Base-by-base conservation (phyloP, 2,329 filamentous ascomycete genomes). In the Paecilomyces niveus region DNA sequence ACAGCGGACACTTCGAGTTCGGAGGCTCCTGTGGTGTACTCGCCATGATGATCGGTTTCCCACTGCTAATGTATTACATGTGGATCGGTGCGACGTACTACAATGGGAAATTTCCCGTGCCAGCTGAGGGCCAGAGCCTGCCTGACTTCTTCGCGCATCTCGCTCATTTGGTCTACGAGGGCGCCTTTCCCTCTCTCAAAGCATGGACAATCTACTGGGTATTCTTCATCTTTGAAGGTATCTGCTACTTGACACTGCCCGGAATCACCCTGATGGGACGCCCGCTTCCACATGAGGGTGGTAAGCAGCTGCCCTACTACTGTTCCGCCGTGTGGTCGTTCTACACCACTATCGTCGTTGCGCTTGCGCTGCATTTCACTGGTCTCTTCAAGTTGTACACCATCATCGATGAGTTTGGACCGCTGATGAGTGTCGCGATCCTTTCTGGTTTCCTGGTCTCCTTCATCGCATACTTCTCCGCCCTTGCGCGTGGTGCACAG, bases 51-150 rank as follows among this genome's bases (percentile, higher is more conserved):
- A 82, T 92, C 62, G 85, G 89, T 53, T 99, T 97, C 76, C 94
- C 94, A n/a, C 62, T 87, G 39, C 83, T 99, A 67, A 97, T 97
- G 93, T 97, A 90, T 83, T 97, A 97, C 79, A 96, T 99, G 92
- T 97, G 92, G 92, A 87, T 96, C 74, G 94, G 94, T 55, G 89
- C 93, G 33, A 92, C 88, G 54, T 96, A 93, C 78, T 99, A 97
- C 77, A 80, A 91, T 71, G 93, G 93, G 66, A 86, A 89, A 63
- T 81, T 95, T 55, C 94, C 94, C 15, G 77, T 79, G 51, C 89
- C 85, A 1, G 77, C 78, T 1, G 72, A 83, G 51, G 89, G 83
- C 50, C 83, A 96, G 79, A 86, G 81, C 65, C 84, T 85, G 71
- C 65, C 70, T 11, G 86, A 93, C 18, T 97, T 97, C 72, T 80